Percentiles rank a stretch among this genome's conserved stretches.
phyloP scores from a whole-genome alignment of 75 land plant genomes.

The Ceratopteris richardii region DNA sequence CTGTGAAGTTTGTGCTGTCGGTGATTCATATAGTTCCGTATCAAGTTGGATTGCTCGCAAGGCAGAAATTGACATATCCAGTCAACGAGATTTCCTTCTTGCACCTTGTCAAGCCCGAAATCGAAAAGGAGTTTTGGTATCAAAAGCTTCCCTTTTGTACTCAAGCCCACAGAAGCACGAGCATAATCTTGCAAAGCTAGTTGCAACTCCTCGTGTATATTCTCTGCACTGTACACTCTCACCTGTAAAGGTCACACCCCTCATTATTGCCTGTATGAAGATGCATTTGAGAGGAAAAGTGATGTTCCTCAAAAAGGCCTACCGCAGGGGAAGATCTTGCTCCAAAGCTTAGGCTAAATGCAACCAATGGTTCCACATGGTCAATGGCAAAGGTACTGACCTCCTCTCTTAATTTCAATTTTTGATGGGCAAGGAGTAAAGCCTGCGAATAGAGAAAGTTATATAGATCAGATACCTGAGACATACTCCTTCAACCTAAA shows the following conservation, averaged over 20 bases:
- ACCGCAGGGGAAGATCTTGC: constrained; percentile 82
- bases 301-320: constrained; percentile 9
- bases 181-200: constrained; percentile 64
- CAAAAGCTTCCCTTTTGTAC: constrained; percentile 57
- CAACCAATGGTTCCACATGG: constrained; percentile 47
- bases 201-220: constrained; percentile 46
- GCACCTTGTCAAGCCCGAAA: constrained; percentile 55
- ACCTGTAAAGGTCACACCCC: constrained; percentile 62
- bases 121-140: constrained; percentile 67
- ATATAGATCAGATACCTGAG: no score
- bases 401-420: constrained; percentile 63
- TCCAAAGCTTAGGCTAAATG: constrained; percentile 81
- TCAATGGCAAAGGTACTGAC: constrained; percentile 54
- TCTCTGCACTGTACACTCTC: constrained; percentile 48
- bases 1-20: constrained; percentile 51
- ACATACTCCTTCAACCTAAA: no score
- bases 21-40: constrained; percentile 47
- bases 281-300: no score
- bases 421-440: constrained; percentile 66
- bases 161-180: constrained; percentile 75
- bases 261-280: no score
- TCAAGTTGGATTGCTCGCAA: constrained; percentile 45
- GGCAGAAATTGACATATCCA: constrained; percentile 75
- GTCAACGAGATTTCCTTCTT: constrained; percentile 48
- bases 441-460: constrained; percentile 49